Evolutionary conservation across 768 basidiomycete species (phyloP), one percentile per base, ranked within the genome.

Genomic region (Boletus subcaerulescens): DNA sequence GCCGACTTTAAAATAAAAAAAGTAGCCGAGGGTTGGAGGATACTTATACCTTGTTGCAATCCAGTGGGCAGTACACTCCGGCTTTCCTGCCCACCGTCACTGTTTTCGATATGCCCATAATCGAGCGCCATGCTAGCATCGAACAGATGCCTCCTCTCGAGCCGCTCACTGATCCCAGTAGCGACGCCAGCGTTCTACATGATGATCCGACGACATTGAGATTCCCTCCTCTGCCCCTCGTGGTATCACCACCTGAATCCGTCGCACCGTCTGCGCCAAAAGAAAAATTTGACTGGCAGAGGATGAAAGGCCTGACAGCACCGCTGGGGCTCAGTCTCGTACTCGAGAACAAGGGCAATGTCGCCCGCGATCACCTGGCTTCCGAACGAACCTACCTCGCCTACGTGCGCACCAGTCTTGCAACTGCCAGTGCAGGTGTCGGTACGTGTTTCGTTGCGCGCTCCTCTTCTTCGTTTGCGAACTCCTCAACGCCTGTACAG

Each of bases 301-400:
- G 50, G n/a, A 43, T 60, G 26, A 50, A 22, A 42, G 29, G 48
- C 12, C 3, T 52, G n/a, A 50, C 48, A 0, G 43, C 52, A 13
- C 52, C 62, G 6, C 32, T 60, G 5, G 63, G 48, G 38, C 61
- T 71, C 61, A 58, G 64, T 18, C 60, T 78, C 52, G 65, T 71
- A 2, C 69, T 86, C 32, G 77, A 83, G 62, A 86, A 86, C 64
- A 76, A 76, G 20, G 84, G 84, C 10, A 84, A 79, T 58, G 82
- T 83, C 3, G 84, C 84, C 9, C 76, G 84, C 11, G 84, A 86
- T 59, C 84, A 86, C 60, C 71, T 86, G 1, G 84, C 84, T 3
- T 80, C 77, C 15, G 84, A 86, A 60, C 72, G 84, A 45, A 85
- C 84, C 3, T 85, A 82, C 60, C 69, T 86, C 36, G 83, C 84